These are phyloP conservation scores for Fusarium verrucosum DNA, from an alignment of 2,329 filamentous ascomycete genomes.

Conservation along the genomic window DNA sequence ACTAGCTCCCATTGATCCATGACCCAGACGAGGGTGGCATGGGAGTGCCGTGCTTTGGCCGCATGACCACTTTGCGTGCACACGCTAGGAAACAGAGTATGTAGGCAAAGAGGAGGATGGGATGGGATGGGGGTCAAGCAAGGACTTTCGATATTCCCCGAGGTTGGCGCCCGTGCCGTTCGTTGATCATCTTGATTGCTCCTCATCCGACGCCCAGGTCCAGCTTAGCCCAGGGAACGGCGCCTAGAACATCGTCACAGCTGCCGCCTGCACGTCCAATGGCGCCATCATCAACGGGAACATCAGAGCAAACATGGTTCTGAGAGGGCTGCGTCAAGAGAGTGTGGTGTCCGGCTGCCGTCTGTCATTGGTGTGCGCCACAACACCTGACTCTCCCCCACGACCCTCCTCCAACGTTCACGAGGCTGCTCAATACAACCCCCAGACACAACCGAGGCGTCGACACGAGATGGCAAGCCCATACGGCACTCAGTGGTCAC, in stretches of 20 bases:
- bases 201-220: not conserved
- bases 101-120: too few relatives aligned
- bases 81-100: constrained; percentile 28
- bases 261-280: constrained; percentile 38
- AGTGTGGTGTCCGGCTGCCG: constrained; percentile 36
- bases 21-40: constrained; percentile 11
- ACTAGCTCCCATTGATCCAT: constrained; percentile 27
- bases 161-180: constrained; percentile 12
- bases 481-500: constrained; percentile 32
- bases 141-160: constrained; percentile 24
- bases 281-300: constrained; percentile 36
- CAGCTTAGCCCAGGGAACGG: constrained; percentile 9
- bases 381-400: constrained; percentile 51
- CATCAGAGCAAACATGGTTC: constrained; percentile 17
- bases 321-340: constrained; percentile 20
- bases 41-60: constrained; percentile 36
- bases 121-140: constrained; percentile 14
- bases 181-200: constrained; percentile 3
- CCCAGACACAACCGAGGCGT: constrained; percentile 28
- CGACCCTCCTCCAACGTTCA: constrained; percentile 46
- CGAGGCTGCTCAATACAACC: constrained; percentile 47
- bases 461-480: constrained; percentile 38
- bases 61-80: constrained; percentile 34
- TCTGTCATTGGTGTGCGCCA: constrained; percentile 51
- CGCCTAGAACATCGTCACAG: constrained; percentile 20